Evolutionary conservation across 345 rosid genomes (phyloP).

Genomic region (Dovyalis caffra): DNA sequence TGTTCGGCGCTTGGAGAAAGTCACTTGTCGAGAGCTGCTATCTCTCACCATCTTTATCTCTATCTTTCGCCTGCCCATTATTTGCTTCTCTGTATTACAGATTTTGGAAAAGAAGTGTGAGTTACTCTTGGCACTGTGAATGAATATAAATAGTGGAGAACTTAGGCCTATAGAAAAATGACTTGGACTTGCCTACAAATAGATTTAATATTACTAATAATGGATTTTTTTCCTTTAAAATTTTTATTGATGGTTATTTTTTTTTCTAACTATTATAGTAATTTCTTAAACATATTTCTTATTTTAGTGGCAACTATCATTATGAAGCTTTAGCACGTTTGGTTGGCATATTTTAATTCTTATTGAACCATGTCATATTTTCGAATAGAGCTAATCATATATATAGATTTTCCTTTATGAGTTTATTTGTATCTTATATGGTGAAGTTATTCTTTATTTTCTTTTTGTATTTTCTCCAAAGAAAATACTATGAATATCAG

Average conservation of each 20-base stretch:
- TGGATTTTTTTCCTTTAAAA: not conserved
- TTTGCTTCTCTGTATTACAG: not conserved
- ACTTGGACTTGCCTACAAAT: not conserved
- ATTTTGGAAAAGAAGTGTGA: not conserved
- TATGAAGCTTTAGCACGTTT: not conserved
- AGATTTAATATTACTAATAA: not conserved
- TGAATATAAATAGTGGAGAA: not conserved
- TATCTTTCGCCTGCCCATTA: constrained; percentile 23
- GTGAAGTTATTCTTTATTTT: no score
- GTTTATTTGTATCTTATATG: no score
- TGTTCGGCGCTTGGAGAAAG: constrained; percentile 19
- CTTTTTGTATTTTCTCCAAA: no score
- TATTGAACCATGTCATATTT: not conserved
- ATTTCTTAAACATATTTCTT: not conserved
- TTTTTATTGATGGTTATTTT: not conserved
- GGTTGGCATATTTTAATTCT: not conserved
- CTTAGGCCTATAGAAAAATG: not conserved
- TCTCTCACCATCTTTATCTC: constrained; percentile 26
- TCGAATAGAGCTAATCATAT: not conserved
- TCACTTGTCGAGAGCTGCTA: constrained; percentile 16
- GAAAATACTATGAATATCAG: no score
- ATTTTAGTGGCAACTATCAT: not conserved
- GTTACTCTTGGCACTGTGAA: not conserved
- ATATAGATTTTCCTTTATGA: no score
- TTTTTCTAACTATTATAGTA: not conserved